These are phyloP conservation scores for Cryptococcus maquisensis DNA, from an alignment of 1,284 basidiomycete genomes.

Conservation along the genomic window DNA sequence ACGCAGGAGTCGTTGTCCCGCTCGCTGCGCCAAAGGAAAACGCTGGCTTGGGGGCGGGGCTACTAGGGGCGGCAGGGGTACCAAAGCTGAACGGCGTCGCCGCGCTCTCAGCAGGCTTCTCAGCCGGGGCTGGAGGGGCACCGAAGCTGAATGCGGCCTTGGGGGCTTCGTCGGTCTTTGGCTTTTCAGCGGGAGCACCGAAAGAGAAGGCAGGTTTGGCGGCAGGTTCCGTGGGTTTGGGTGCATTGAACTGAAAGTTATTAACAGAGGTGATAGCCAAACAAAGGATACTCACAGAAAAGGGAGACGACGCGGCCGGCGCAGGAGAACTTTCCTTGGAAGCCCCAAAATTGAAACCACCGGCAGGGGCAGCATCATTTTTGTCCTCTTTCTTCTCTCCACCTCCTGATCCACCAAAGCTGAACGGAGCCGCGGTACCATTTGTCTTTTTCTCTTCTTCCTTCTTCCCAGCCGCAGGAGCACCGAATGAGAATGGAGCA, in stretches of 20 bases:
- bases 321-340: slow-evolving; percentile 1
- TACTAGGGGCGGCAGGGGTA: slow-evolving; percentile 1
- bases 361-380: background rate
- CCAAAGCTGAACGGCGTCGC: slow-evolving; percentile 17
- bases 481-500: slow-evolving; percentile 7
- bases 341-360: slow-evolving; percentile 16
- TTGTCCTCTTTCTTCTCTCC: background rate
- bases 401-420: slow-evolving; percentile 4
- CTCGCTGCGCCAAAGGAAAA: slow-evolving; percentile 13
- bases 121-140: slow-evolving; percentile 5
- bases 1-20: background rate
- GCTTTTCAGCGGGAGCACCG: slow-evolving; percentile 8
- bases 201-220: slow-evolving; percentile 26
- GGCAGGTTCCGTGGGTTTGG: slow-evolving; percentile 15
- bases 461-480: slow-evolving; percentile 7
- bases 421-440: background rate
- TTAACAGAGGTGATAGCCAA: background rate
- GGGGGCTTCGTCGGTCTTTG: slow-evolving; percentile 13
- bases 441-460: background rate
- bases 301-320: slow-evolving; percentile 1
- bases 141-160: slow-evolving; percentile 22
- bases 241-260: background rate
- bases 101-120: slow-evolving; percentile 6
- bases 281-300: slow-evolving; percentile 11
- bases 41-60: slow-evolving; percentile 9